A percentile compares a stretch with the other conserved stretches of the same genome.
phyloP scores from a whole-genome alignment of 352 stramenopile genomes.

The Phytophthora citrophthora region DNA sequence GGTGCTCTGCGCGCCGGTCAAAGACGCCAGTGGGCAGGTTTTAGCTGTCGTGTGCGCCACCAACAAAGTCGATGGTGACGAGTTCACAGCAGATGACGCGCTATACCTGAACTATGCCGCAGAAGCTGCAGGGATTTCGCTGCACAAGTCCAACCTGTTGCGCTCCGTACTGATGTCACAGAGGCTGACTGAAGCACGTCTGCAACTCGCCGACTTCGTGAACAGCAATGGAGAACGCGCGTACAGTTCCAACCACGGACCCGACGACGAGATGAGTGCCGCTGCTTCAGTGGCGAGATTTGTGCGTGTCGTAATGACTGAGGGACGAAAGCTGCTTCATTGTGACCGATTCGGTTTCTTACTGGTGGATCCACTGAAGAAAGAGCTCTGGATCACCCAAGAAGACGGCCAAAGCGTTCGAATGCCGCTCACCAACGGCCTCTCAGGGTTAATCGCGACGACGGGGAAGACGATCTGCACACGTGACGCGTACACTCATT shows the following conservation, averaged over 20 bases:
- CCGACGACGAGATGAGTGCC: conserved; percentile 47
- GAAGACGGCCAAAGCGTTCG: conserved; percentile 59
- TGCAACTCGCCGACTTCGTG: conserved; percentile 70
- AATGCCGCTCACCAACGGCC: conserved; percentile 70
- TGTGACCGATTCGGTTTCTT: conserved; percentile 73
- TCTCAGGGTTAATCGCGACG: conserved; percentile 58
- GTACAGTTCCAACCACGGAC: conserved; percentile 33
- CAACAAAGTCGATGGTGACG: conserved; percentile 74
- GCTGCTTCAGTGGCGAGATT: conserved; percentile 61
- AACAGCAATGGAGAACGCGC: conserved; percentile 38
- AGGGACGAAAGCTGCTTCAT: conserved; percentile 62
- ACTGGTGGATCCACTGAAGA: conserved; percentile 69
- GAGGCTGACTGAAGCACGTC: conserved; percentile 62
- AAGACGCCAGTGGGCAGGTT: conserved; percentile 55
- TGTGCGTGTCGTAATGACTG: conserved; percentile 58
- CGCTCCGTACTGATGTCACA: conserved; percentile 74
- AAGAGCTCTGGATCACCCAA: conserved; percentile 74
- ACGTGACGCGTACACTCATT: conserved; percentile 64
- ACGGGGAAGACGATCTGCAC: conserved; percentile 58
- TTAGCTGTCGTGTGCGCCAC: conserved; percentile 69
- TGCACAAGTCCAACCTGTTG: conserved; percentile 74
- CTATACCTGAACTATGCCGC: conserved; percentile 80
- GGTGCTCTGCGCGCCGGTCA: conserved; percentile 68
- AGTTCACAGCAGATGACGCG: conserved; percentile 73
- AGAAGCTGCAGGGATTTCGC: conserved; percentile 70